Evolutionary conservation across 345 rosid species (phyloP).

Genomic region (Hibiscus syriacus): DNA sequence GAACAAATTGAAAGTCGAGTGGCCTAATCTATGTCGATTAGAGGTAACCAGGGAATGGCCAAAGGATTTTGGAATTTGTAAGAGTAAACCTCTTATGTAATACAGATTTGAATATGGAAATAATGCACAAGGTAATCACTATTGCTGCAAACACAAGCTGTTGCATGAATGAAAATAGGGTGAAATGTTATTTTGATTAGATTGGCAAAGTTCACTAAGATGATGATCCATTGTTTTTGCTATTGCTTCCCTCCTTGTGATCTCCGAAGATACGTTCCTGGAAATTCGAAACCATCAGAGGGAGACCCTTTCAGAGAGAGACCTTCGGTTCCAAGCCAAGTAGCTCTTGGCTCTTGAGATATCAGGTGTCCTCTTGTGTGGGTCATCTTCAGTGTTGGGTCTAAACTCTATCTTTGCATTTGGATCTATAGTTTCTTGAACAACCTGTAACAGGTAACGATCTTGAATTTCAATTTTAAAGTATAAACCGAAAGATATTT

Average conservation of each 20-base stretch:
- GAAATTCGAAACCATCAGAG: too few species aligned
- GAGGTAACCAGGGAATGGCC: neutral
- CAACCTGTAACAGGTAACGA: conserved; percentile 43
- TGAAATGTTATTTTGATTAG: too few species aligned
- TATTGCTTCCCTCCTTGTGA: conserved; percentile 49
- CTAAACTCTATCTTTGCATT: too few species aligned
- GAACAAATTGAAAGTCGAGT: conserved; percentile 25
- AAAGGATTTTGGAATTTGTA: neutral
- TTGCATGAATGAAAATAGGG: too few species aligned
- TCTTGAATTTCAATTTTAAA: too few species aligned
- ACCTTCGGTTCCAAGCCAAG: conserved; percentile 95
- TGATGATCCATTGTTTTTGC: conserved; percentile 22
- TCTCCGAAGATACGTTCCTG: conserved; percentile 86
- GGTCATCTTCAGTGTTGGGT: conserved; percentile 97
- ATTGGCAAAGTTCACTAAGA: conserved; percentile 18
- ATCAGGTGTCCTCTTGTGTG: conserved; percentile 99
- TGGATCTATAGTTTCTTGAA: conserved; percentile 89
- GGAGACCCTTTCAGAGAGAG: conserved; percentile 77
- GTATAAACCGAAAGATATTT: too few species aligned
- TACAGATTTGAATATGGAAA: neutral
- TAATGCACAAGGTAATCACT: neutral
- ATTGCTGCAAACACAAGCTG: neutral
- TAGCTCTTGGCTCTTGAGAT: conserved; percentile 78
- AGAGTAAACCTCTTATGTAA: neutral
- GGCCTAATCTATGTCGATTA: neutral